phyloP scores from a whole-genome alignment of 1,139 yeast species.

The Kurtzmaniella natalensis region DNA sequence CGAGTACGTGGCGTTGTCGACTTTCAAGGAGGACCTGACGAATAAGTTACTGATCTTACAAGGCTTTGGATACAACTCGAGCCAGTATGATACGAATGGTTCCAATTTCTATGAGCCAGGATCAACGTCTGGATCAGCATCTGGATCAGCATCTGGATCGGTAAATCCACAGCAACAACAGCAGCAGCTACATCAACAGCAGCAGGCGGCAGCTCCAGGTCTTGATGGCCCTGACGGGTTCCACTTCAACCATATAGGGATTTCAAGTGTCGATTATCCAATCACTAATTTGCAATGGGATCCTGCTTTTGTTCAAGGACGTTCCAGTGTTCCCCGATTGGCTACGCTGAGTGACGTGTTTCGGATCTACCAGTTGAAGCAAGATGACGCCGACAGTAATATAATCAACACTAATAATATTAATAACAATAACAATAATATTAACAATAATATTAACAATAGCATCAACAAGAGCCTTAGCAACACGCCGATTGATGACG shows the following conservation, averaged over 20 bases:
- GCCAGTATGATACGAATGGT: constrained; percentile 11
- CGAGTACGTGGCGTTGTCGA: constrained; percentile 59
- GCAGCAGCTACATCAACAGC: no score
- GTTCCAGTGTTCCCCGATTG: constrained; percentile 33
- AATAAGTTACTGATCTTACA: constrained; percentile 51
- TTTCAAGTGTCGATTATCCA: constrained; percentile 57
- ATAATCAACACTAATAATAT: not conserved
- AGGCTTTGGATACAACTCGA: constrained; percentile 33
- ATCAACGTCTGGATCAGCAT: no score
- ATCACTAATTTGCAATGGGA: constrained; percentile 73
- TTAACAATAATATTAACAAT: not conserved
- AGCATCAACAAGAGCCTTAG: not conserved
- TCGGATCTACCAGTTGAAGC: constrained; percentile 56
- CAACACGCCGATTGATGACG: constrained; percentile 22
- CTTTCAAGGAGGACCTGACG: constrained; percentile 66
- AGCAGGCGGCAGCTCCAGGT: constrained; percentile 14
- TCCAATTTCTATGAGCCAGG: constrained; percentile 6
- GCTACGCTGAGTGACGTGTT: constrained; percentile 72
- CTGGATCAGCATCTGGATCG: no score
- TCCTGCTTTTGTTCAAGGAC: constrained; percentile 37
- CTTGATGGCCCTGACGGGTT: constrained; percentile 31
- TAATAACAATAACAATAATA: not conserved
- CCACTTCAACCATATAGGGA: constrained; percentile 49
- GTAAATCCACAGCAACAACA: no score
- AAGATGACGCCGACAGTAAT: constrained; percentile 15